A percentile compares a stretch with the other conserved stretches of the same genome.
These are phyloP conservation scores for Candida silvicultrix DNA, from an alignment of 805 yeast genomes.

Conservation along the genomic window DNA sequence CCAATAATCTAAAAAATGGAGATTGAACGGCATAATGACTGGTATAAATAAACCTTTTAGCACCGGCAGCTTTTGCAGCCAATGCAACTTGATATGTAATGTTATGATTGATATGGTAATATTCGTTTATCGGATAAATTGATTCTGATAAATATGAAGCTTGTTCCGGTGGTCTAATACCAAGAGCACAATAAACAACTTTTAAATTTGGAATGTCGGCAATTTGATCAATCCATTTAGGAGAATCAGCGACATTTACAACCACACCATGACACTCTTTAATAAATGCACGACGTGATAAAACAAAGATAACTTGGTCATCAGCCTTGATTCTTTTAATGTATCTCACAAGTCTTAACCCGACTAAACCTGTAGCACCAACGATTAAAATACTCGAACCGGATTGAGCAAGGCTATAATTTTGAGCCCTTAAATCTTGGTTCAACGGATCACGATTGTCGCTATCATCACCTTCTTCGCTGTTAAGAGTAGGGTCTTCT, in stretches of 20 bases:
- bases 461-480: neutral
- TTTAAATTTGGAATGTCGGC: constrained; percentile 7
- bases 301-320: neutral
- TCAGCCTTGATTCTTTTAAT: constrained; percentile 3
- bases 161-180: constrained; percentile 4
- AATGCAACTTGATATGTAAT: constrained; percentile 9
- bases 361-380: constrained; percentile 19
- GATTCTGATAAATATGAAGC: constrained; percentile 1
- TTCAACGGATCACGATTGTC: constrained; percentile 1
- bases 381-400: constrained; percentile 6
- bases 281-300: constrained; percentile 2
- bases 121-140: constrained; percentile 1
- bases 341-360: constrained; percentile 10
- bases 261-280: constrained; percentile 42
- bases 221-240: constrained; percentile 8
- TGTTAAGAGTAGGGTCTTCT: neutral
- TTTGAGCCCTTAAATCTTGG: neutral
- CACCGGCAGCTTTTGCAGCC: constrained; percentile 8
- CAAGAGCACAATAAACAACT: constrained; percentile 11
- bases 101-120: constrained; percentile 8
- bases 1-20: constrained; percentile 54
- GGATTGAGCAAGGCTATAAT: neutral
- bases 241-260: constrained; percentile 28
- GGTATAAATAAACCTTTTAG: constrained; percentile 5
- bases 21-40: constrained; percentile 25